Percentiles rank a stretch among this genome's conserved stretches.
These are phyloP conservation scores for Verticillium albo-atrum DNA, from an alignment of 2,329 filamentous ascomycete genomes.

Conservation along the genomic window DNA sequence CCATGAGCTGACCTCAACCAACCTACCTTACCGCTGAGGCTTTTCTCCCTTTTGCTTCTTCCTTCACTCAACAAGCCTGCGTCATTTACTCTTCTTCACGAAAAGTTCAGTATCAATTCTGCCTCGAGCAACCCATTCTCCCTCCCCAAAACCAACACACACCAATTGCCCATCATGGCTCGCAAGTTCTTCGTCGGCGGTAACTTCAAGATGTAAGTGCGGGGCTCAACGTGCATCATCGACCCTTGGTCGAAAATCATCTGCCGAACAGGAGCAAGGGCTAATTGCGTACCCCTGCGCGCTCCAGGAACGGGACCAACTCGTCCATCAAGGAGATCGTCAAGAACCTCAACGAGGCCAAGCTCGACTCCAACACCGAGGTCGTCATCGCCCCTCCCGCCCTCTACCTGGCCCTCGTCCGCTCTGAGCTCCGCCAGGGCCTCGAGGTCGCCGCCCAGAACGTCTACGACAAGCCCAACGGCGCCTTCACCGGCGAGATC, in stretches of 20 bases:
- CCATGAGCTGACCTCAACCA: conserved; percentile 1
- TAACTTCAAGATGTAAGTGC: conserved; percentile 96
- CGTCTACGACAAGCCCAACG: conserved; percentile 94
- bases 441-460: conserved; percentile 93
- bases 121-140: conserved; percentile 1
- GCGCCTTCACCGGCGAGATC: conserved; percentile 96
- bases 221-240: conserved; percentile 4
- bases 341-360: conserved; percentile 79
- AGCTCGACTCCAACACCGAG: conserved; percentile 76
- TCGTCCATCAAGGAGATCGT: conserved; percentile 90
- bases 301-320: conserved; percentile 81
- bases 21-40: conserved; percentile 9
- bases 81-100: conserved; percentile 10
- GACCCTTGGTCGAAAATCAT: not conserved
- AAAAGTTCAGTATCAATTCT: not conserved
- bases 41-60: conserved; percentile 7
- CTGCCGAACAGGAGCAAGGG: not conserved
- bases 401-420: conserved; percentile 85
- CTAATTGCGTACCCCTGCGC: conserved; percentile 1
- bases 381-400: conserved; percentile 89
- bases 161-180: conserved; percentile 63
- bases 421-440: conserved; percentile 68
- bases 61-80: conserved; percentile 4
- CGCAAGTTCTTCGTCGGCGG: conserved; percentile 97
- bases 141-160: conserved; percentile 10